These are phyloP conservation scores for Isoetes taiwanensis DNA, from an alignment of 75 land plant species.

Conservation along the genomic window DNA sequence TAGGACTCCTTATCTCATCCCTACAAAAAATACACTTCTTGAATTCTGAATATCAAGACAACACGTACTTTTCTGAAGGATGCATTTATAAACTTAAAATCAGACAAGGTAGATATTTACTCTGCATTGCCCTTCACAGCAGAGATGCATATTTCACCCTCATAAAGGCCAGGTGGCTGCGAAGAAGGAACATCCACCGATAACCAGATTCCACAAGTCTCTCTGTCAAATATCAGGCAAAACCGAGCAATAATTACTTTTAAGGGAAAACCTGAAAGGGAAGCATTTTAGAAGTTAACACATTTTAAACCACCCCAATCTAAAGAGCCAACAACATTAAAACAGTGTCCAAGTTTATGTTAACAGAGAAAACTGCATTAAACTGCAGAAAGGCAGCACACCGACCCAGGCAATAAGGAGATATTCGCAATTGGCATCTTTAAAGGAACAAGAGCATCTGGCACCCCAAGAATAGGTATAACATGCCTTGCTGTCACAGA, in stretches of 20 bases:
- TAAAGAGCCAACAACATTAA: neutral
- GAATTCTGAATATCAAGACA: neutral
- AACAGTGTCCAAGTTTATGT: neutral
- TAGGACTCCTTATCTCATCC: neutral
- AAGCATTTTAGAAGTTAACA: slow-evolving; percentile 2
- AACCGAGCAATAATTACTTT: neutral
- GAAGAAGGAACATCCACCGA: slow-evolving; percentile 71
- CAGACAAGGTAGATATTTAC: slow-evolving; percentile 21
- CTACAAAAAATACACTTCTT: slow-evolving; percentile 6
- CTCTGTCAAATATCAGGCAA: slow-evolving; percentile 34
- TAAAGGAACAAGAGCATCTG: slow-evolving; percentile 96
- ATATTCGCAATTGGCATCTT: slow-evolving; percentile 47
- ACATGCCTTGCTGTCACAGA: slow-evolving; percentile 59
- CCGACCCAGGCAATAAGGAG: slow-evolving; percentile 84
- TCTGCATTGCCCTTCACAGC: slow-evolving; percentile 57
- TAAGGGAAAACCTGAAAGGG: neutral
- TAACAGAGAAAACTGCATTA: neutral
- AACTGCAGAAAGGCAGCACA: neutral
- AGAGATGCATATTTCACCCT: slow-evolving; percentile 64
- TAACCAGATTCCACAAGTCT: slow-evolving; percentile 78
- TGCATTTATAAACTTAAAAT: neutral
- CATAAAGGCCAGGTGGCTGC: slow-evolving; percentile 83
- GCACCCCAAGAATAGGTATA: slow-evolving; percentile 89
- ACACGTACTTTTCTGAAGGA: neutral
- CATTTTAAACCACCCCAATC: neutral